Evolutionary conservation across 129 eudicot genomes (phyloP), one percentile per base, ranked within the genome.

Genomic region (Artemisia argyi): DNA sequence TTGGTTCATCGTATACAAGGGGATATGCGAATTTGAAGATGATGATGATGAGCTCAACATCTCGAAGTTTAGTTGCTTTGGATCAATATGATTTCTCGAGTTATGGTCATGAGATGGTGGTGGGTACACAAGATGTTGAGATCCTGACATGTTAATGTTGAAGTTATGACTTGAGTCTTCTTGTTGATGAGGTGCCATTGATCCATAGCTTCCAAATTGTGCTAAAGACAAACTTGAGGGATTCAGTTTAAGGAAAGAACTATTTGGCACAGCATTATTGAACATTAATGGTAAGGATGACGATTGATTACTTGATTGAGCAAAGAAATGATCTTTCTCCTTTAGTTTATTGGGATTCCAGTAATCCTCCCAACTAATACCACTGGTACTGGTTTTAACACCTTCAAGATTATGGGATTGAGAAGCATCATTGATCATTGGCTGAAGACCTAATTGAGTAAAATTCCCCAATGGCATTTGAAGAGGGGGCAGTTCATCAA

Each of bases 401-500:
- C 66, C 68, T 67, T 78, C 54, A 18, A 53, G 18, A 64, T 71
- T 71, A 52, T 78, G 71, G 10, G 76, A 53, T 61, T 79, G 74
- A 1, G 83, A 79, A 82, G 58, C 67, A 67, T 56, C 53, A 61
- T 56, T 71, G 54, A 79, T 30, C 76, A 80, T 56, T 14, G 82
- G 61, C 35, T 84, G 86, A 78, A 77, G 75, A 68, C 50, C 54
- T 39, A 39, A 39, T 20, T 77, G 85, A 24, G 53, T 9, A 55
- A 85, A 83, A 44, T 39, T 72, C 47, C 83, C 87, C 0, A 85
- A 80, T 2, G 96, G 92, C 70, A 89, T 79, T 49, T 87, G 97
- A 9, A 92, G 89, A 16, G 97, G 97, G 6, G 97, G 97, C 47
- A 92, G 87, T 65, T 92, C 78, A 63, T 92, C 93, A 17, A 92